Percentiles rank a stretch among this genome's conserved stretches.
phyloP scores from a whole-genome alignment of 768 basidiomycete species.

The Hortiboletus campestris region DNA sequence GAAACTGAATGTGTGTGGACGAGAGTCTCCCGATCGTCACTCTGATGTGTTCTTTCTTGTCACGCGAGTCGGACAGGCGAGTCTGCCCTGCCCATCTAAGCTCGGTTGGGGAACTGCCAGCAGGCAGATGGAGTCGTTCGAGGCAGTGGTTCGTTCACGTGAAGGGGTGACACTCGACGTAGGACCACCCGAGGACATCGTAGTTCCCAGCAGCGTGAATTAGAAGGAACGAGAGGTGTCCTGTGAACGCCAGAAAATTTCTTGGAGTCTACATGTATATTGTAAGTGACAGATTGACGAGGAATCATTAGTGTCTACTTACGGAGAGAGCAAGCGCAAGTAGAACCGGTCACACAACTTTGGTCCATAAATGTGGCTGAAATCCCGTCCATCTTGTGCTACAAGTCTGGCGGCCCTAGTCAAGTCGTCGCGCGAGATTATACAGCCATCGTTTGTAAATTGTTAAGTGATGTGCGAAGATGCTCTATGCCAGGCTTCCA shows the following conservation, averaged over 20 bases:
- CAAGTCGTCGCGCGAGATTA: not conserved
- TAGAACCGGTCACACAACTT: not conserved
- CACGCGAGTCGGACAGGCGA: conserved; percentile 3
- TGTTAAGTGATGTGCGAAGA: not conserved
- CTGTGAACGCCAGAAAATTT: not conserved
- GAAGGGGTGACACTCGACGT: too few relatives aligned
- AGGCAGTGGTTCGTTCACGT: too few relatives aligned
- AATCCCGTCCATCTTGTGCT: not conserved
- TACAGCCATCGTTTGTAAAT: not conserved
- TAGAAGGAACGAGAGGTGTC: not conserved
- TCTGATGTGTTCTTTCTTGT: conserved; percentile 25
- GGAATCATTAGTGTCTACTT: not conserved
- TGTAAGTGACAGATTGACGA: too few relatives aligned
- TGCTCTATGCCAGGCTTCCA: not conserved
- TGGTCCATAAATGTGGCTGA: not conserved
- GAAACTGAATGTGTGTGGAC: not conserved
- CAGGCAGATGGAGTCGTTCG: too few relatives aligned
- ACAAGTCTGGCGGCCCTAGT: not conserved
- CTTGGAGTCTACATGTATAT: too few relatives aligned
- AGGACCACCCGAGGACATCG: not conserved
- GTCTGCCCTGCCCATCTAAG: conserved; percentile 1
- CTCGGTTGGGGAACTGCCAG: conserved; percentile 3
- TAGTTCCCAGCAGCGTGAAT: too few relatives aligned
- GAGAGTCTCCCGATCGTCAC: too few relatives aligned
- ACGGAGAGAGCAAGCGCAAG: not conserved